These are phyloP conservation scores for Tilletia setariae DNA, from an alignment of 1,284 basidiomycete species.

Conservation along the genomic window DNA sequence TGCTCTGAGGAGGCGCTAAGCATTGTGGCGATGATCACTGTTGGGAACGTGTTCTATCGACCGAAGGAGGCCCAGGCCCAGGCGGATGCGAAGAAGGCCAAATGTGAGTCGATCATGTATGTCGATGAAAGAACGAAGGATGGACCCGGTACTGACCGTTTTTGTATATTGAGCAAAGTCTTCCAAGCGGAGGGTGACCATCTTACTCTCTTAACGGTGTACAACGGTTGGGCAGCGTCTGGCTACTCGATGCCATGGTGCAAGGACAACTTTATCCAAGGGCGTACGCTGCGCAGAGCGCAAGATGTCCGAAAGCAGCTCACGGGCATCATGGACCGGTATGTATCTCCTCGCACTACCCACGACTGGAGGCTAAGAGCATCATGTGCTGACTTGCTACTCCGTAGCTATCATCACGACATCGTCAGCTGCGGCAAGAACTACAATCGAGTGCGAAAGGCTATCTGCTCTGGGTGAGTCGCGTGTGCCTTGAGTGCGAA, in stretches of 20 bases:
- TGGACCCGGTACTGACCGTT: constrained; percentile 8
- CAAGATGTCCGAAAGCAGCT: constrained; percentile 97
- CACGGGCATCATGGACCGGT: constrained; percentile 95
- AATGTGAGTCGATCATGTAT: constrained; percentile 68
- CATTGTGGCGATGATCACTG: constrained; percentile 94
- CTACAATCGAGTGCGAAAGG: constrained; percentile 86
- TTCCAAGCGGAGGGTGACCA: constrained; percentile 90
- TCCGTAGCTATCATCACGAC: constrained; percentile 76
- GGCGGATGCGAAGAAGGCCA: constrained; percentile 97
- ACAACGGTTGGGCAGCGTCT: constrained; percentile 94
- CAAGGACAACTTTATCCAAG: constrained; percentile 84
- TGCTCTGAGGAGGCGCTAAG: constrained; percentile 97
- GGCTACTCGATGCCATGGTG: constrained; percentile 85
- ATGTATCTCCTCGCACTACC: constrained; percentile 39
- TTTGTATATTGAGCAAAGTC: constrained; percentile 20
- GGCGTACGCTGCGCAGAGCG: constrained; percentile 90
- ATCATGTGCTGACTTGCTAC: constrained; percentile 38
- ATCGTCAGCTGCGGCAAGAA: constrained; percentile 85
- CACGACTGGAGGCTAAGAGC: constrained; percentile 37
- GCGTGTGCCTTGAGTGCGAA: constrained; percentile 56
- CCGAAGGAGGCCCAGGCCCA: constrained; percentile 99
- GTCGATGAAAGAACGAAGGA: not conserved
- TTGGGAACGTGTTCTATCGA: constrained; percentile 93
- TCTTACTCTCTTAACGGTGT: constrained; percentile 88
- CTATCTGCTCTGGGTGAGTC: constrained; percentile 78